These are phyloP conservation scores for Xylaria sp. DNA, from an alignment of 2,329 filamentous ascomycete genomes.

Conservation along the genomic window DNA sequence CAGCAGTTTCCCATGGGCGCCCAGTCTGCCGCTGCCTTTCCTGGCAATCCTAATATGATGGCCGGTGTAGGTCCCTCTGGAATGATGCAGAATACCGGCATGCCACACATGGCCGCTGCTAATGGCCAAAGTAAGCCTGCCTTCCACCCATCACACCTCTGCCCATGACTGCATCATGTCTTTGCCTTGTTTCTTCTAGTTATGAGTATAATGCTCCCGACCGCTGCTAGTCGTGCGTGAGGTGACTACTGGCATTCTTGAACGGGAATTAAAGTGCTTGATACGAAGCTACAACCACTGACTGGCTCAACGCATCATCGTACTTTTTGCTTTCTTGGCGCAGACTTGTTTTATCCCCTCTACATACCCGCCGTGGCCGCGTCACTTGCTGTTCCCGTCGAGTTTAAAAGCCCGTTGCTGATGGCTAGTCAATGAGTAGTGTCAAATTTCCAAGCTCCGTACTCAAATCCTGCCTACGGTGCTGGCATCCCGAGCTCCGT, in stretches of 20 bases:
- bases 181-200: slow-evolving; percentile 19
- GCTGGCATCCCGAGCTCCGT: slow-evolving; percentile 61
- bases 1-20: slow-evolving; percentile 67
- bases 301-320: slow-evolving; percentile 10
- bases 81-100: slow-evolving; percentile 71
- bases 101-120: slow-evolving; percentile 65
- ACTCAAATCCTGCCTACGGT: slow-evolving; percentile 66
- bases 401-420: slow-evolving; percentile 40
- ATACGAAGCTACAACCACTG: slow-evolving; percentile 27
- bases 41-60: slow-evolving; percentile 66
- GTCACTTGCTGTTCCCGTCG: slow-evolving; percentile 33
- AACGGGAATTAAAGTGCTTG: slow-evolving; percentile 26
- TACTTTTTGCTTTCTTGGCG: slow-evolving; percentile 31
- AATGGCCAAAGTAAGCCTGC: slow-evolving; percentile 68
- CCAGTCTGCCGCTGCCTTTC: slow-evolving; percentile 58
- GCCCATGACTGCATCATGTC: slow-evolving; percentile 35
- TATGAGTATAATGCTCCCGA: slow-evolving; percentile 34
- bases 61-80: slow-evolving; percentile 61
- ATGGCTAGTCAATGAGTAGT: slow-evolving; percentile 55
- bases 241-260: slow-evolving; percentile 34
- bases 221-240: slow-evolving; percentile 32
- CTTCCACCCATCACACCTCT: slow-evolving; percentile 43
- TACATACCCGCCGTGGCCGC: slow-evolving; percentile 19
- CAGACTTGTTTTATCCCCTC: neutral
- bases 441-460: slow-evolving; percentile 66